phyloP scores from a whole-genome alignment of 2,329 filamentous ascomycete species.

The Ophiostoma triangulosporum region DNA sequence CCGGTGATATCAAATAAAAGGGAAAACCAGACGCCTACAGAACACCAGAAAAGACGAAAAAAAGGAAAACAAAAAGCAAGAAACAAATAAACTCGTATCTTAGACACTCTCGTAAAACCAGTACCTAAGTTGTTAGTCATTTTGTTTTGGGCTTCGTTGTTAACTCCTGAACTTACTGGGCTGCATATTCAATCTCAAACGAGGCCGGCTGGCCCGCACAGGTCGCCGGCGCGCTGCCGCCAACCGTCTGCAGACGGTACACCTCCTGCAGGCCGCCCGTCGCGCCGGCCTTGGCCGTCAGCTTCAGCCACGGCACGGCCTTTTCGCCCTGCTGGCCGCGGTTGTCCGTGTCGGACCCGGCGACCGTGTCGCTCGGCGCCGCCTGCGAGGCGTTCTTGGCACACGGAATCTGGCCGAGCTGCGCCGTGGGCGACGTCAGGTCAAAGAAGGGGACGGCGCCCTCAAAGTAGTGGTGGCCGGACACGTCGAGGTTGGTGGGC shows the following conservation, averaged over 20 bases:
- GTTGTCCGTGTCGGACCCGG: slow-evolving; percentile 29
- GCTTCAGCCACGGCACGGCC: slow-evolving; percentile 70
- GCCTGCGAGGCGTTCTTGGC: slow-evolving; percentile 45
- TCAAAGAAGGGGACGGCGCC: slow-evolving; percentile 65
- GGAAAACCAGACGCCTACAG: not conserved
- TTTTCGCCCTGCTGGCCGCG: slow-evolving; percentile 47
- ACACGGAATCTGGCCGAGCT: slow-evolving; percentile 48
- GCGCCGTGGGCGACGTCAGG: slow-evolving; percentile 43
- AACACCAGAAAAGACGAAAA: not conserved
- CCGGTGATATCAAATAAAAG: not conserved
- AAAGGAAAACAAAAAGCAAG: not conserved
- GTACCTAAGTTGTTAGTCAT: slow-evolving; percentile 19
- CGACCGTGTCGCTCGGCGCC: slow-evolving; percentile 47
- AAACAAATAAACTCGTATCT: not conserved
- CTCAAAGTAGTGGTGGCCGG: slow-evolving; percentile 71
- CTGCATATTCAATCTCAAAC: slow-evolving; percentile 68
- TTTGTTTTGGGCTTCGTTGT: not conserved
- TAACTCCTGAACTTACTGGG: slow-evolving; percentile 57
- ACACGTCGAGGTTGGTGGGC: slow-evolving; percentile 48
- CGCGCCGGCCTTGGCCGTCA: slow-evolving; percentile 41
- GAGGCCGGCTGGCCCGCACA: slow-evolving; percentile 50
- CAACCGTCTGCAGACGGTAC: slow-evolving; percentile 74
- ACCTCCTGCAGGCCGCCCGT: slow-evolving; percentile 57
- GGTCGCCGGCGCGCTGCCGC: slow-evolving; percentile 59
- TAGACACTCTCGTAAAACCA: slow-evolving; percentile 23